Base-by-base conservation (phyloP, 768 basidiomycete species). In the Lactifluus volemus region DNA sequence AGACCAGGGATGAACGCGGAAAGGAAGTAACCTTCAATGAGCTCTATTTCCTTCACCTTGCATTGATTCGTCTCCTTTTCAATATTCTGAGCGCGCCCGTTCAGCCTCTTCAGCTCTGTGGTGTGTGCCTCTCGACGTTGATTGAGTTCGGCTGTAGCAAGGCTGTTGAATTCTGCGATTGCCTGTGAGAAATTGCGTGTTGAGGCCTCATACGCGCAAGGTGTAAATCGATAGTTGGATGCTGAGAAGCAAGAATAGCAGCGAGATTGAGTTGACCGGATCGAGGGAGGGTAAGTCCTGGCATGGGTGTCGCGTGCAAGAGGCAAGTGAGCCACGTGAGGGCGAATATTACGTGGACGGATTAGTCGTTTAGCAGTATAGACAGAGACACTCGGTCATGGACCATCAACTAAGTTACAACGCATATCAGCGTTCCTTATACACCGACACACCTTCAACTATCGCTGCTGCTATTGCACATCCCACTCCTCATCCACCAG, bases 41-140 rank as follows among this genome's bases (percentile, higher is more conserved):
- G 78, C 54, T 89, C 85, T 34, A 91, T 85, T 72, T 94, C 92
- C 67, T 78, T 80, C 54, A 88, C 69, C 66, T 92, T 89, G 73
- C 88, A 92, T 48, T 84, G 76, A 56, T 82, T 84, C 2, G 81
- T 92, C 71, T 92, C 86, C 0, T 75, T 67, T 69, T 93, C 88
- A 0, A 84, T 76, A 8, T 80, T 76, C 48, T 83, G 78, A 9
- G 74, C 81, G 69, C 81, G 83, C 52, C 92, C 92, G 8, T 73
- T 60, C 0, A 84, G 63, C 61, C 79, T 80, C 68, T 86, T 88
- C 73, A 81, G 84, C 69, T 85, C 84, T 1, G 78, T 70, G 2
- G 75, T 75, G 67, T 92, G 85, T 17, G 78, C 75, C 41, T 81
- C 79, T 49, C 87, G 80, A 51, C 85, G 78, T 55, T 85, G 83